Conservation (phyloP, 352 stramenopile genomes). For the Pythium sukuiense region DNA sequence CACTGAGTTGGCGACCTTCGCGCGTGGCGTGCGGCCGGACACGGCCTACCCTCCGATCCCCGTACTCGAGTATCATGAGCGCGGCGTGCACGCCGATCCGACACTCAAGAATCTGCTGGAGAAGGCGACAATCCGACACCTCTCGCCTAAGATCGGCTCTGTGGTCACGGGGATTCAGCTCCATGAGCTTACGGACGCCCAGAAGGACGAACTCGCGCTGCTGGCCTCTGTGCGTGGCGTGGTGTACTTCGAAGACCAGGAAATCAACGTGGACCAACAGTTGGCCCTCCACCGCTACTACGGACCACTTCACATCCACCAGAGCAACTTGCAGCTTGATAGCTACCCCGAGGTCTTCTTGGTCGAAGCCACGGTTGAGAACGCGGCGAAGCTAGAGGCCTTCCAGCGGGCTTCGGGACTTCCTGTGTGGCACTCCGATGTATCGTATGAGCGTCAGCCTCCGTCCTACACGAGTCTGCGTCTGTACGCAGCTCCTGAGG, state of each 20-base stretch:
- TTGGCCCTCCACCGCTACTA: conserved; percentile 31
- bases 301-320: conserved; percentile 31
- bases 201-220: conserved; percentile 25
- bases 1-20: conserved; percentile 18
- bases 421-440: conserved; percentile 36
- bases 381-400: conserved; percentile 22
- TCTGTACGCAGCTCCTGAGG: conserved; percentile 32
- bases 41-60: conserved; percentile 35
- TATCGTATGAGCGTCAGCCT: conserved; percentile 38
- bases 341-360: conserved; percentile 31
- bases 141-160: conserved; percentile 27
- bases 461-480: conserved; percentile 37
- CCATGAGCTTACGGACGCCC: conserved; percentile 29
- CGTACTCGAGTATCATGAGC: conserved; percentile 32
- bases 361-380: conserved; percentile 25
- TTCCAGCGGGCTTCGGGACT: neutral
- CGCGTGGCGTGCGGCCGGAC: conserved; percentile 29
- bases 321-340: conserved; percentile 31
- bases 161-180: conserved; percentile 31
- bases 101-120: conserved; percentile 35
- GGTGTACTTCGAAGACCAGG: conserved; percentile 16
- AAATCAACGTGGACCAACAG: conserved; percentile 31
- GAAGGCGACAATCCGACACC: conserved; percentile 18
- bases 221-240: conserved; percentile 17
- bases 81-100: conserved; percentile 32